phyloP scores from a whole-genome alignment of 2,329 filamentous ascomycete species.

The Tricladium varicosporioides region DNA sequence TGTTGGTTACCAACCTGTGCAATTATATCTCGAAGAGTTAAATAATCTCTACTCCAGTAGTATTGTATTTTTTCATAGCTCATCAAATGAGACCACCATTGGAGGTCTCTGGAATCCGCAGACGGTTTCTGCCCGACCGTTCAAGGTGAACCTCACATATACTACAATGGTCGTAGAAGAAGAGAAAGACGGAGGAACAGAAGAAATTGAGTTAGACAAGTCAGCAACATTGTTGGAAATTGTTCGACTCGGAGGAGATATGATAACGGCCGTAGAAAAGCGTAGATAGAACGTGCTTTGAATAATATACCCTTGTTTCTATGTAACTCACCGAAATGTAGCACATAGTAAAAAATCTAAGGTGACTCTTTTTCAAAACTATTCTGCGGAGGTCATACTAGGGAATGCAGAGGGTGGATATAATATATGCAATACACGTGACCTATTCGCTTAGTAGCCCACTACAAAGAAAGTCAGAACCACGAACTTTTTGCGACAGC shows the following conservation, averaged over 20 bases:
- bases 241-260: slow-evolving; percentile 60
- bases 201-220: slow-evolving; percentile 62
- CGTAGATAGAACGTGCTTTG: background rate
- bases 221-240: slow-evolving; percentile 71
- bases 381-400: no score
- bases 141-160: slow-evolving; percentile 70
- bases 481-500: no score
- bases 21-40: slow-evolving; percentile 66
- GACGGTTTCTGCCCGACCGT: slow-evolving; percentile 45
- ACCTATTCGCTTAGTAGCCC: no score
- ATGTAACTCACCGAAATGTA: slow-evolving; percentile 8
- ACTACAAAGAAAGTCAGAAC: no score
- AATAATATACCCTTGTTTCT: background rate
- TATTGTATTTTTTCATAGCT: slow-evolving; percentile 78
- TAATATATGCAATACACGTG: no score
- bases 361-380: no score
- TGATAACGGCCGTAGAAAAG: slow-evolving; percentile 66
- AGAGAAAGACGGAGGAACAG: slow-evolving; percentile 40
- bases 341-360: no score
- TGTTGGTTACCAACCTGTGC: slow-evolving; percentile 58
- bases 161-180: slow-evolving; percentile 54
- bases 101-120: slow-evolving; percentile 65
- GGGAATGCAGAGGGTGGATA: no score
- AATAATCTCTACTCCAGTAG: slow-evolving; percentile 63
- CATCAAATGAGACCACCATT: slow-evolving; percentile 53